phyloP scores from a whole-genome alignment of 75 land plant genomes.

The Isoetes taiwanensis region DNA sequence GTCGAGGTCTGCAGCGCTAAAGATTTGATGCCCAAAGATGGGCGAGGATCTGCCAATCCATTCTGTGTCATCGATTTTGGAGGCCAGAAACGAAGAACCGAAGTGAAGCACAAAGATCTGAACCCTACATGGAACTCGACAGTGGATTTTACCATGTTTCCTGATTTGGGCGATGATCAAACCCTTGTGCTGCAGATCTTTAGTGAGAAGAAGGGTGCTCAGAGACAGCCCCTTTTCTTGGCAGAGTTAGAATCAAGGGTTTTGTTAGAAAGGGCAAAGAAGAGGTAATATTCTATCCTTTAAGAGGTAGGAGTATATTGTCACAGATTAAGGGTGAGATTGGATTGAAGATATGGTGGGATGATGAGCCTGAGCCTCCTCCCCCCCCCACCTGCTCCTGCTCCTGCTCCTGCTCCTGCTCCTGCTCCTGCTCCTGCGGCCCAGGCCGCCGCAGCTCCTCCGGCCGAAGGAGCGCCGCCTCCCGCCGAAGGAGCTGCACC shows the following conservation, averaged over 20 bases:
- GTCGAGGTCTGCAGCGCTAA: constrained; percentile 1
- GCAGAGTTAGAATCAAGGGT: not conserved
- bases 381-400: too few relatives aligned
- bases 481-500: too few relatives aligned
- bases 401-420: too few relatives aligned
- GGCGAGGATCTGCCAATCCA: constrained; percentile 3
- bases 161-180: not conserved
- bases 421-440: too few relatives aligned
- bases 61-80: not conserved
- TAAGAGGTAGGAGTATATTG: not conserved
- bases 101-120: not conserved
- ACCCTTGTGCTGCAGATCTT: not conserved
- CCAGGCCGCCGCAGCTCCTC: too few relatives aligned
- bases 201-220: not conserved
- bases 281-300: not conserved
- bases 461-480: too few relatives aligned
- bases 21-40: constrained; percentile 4
- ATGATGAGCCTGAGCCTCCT: not conserved
- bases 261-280: not conserved
- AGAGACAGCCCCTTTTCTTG: not conserved
- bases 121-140: not conserved
- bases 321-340: constrained; percentile 1
- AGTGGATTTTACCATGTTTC: not conserved
- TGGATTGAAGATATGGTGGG: constrained; percentile 3
- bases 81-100: not conserved